These are phyloP conservation scores for Sporothrix globosa DNA, from an alignment of 2,329 filamentous ascomycete genomes.

Conservation along the genomic window DNA sequence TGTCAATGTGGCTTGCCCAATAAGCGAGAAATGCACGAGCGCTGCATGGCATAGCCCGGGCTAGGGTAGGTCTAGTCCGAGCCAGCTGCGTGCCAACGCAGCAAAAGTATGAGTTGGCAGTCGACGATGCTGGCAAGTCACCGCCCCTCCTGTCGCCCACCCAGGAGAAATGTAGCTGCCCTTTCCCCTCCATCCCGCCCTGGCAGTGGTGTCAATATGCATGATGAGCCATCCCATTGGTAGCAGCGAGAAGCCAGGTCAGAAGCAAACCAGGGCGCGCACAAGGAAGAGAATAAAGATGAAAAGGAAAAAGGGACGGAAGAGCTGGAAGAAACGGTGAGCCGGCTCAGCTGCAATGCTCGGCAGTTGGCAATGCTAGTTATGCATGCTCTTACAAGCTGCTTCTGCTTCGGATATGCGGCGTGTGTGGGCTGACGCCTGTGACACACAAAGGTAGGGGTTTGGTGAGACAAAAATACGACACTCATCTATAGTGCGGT, in stretches of 20 bases:
- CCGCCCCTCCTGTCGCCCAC: background rate
- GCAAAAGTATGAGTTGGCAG: slow-evolving; percentile 31
- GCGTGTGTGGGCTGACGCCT: slow-evolving; percentile 20
- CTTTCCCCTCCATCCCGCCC: slow-evolving; percentile 18
- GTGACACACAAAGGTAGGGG: background rate
- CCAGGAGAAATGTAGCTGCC: slow-evolving; percentile 5
- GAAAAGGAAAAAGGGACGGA: background rate
- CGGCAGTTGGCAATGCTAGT: slow-evolving; percentile 10
- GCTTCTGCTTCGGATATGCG: slow-evolving; percentile 7
- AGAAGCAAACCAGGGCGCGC: background rate
- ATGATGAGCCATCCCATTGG: background rate
- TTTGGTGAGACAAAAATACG: slow-evolving; percentile 8
- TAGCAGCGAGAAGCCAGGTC: background rate
- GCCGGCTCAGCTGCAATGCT: background rate
- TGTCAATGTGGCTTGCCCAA: background rate
- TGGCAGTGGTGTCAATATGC: slow-evolving; percentile 21
- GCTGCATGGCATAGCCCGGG: slow-evolving; percentile 2
- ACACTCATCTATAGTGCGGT: background rate
- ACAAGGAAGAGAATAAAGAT: background rate
- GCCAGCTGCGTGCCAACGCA: slow-evolving; percentile 29
- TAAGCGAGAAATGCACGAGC: background rate
- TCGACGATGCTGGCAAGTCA: slow-evolving; percentile 28
- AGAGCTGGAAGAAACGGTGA: background rate
- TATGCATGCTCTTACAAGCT: slow-evolving; percentile 7
- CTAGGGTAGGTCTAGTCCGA: slow-evolving; percentile 9